Base-by-base conservation (phyloP, 306 rosid species). In the Pachyrhizus erosus region DNA sequence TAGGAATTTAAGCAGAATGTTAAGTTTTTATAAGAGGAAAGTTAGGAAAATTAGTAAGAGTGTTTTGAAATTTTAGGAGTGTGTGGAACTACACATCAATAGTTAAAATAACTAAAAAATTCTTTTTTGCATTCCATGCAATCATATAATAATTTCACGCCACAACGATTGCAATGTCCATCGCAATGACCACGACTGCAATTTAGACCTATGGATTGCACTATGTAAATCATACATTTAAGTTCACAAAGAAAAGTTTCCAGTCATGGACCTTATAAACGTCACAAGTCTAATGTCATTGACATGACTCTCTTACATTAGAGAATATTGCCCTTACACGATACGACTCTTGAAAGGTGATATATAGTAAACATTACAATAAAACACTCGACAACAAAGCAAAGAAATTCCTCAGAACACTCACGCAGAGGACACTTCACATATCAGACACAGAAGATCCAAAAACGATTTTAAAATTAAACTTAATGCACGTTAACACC, bases 401-500 rank as follows among this genome's bases (percentile, higher is more conserved):
- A 77, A 13, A 21, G 73, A 17, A 69, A 52, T 66, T 66, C 23
- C 39, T 69, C 46, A 18, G 40, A 82, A 5, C 55, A 77, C 21
- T 52, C 10, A 54, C 75, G 73, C 45, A 58, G 46, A 74, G 26
- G 54, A 71, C 39, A 61, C 83, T 46, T 90, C 78, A 89, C 73
- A 77, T 49, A 64, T 74, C 82, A 45, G 91, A 84, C 33, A 82
- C 67, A 1, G 21, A 4, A 29, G 91, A 80, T 55, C 89, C 54
- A 24, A 89, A 13, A 72, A 76, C 85, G 15, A 92, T 89, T 74
- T 85, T 92, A 73, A 94, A 93, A 39, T 86, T 80, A 78, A 94
- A 94, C 82, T 39, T 88, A 18, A 92, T 87, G 88, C 98, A 92
- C 57, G 93, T 89, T 83, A 94, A 80, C 76, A 61, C 82, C 15